phyloP scores from a whole-genome alignment of 1,139 yeast species.

The Kazachstania sp. region DNA sequence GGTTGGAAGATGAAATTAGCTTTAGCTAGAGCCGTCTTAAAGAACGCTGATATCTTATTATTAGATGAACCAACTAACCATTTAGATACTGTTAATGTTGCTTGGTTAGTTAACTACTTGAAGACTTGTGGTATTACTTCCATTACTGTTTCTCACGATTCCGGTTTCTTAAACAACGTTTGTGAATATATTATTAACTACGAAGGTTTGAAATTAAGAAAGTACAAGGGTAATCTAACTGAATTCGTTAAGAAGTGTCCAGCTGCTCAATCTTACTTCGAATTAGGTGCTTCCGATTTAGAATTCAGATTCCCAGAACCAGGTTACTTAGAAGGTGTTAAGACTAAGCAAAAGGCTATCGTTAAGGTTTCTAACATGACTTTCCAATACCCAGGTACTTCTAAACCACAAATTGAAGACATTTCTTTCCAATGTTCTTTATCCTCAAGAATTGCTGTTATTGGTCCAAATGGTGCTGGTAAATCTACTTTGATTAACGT shows the following conservation, averaged over 20 bases:
- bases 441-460: conserved; percentile 98
- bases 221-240: conserved; percentile 98
- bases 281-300: conserved; percentile 93
- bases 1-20: conserved; percentile 99
- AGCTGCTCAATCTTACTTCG: conserved; percentile 97
- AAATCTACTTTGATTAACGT: conserved; percentile 97
- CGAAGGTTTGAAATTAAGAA: conserved; percentile 99
- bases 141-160: conserved; percentile 97
- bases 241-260: conserved; percentile 98
- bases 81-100: conserved; percentile 98
- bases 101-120: conserved; percentile 99
- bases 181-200: conserved; percentile 98
- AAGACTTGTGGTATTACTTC: conserved; percentile 97
- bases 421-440: conserved; percentile 97
- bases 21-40: conserved; percentile 97
- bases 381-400: conserved; percentile 98
- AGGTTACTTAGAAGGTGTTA: conserved; percentile 99
- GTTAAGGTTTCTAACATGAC: conserved; percentile 94
- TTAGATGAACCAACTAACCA: conserved; percentile 99
- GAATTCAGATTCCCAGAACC: conserved; percentile 99
- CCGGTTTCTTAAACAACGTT: conserved; percentile 97
- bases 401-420: conserved; percentile 85
- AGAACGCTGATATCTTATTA: conserved; percentile 95
- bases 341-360: conserved; percentile 99
- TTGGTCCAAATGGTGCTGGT: conserved; percentile 99